Percentiles rank a stretch among this genome's conserved stretches.
Conservation (phyloP, 345 rosid species). For the Abelmoschus esculentus region DNA sequence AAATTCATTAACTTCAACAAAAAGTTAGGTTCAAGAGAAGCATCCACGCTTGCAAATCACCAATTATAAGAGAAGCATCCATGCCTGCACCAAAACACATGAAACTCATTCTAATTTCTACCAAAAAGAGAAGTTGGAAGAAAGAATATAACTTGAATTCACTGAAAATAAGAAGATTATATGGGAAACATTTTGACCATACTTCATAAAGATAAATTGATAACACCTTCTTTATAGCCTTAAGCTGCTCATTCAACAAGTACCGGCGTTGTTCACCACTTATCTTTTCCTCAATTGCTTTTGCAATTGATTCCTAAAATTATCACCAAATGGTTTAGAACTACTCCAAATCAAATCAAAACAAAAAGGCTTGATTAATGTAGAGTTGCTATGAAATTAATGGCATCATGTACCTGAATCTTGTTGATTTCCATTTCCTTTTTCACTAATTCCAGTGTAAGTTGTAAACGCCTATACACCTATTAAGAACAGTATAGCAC, state of each 20-base stretch:
- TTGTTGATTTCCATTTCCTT: constrained; percentile 96
- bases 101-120: constrained; percentile 13
- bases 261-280: constrained; percentile 98
- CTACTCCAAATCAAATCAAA: constrained; percentile 11
- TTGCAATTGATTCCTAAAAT: constrained; percentile 82
- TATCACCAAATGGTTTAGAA: constrained; percentile 9
- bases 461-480: constrained; percentile 86
- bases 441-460: constrained; percentile 80
- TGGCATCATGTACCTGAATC: constrained; percentile 60
- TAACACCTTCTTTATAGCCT: constrained; percentile 94
- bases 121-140: background rate
- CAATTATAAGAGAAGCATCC: background rate
- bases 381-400: background rate
- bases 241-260: constrained; percentile 95
- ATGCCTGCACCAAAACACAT: constrained; percentile 39
- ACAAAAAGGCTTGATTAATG: background rate
- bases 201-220: background rate
- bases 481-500: constrained; percentile 19
- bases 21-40: background rate
- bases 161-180: background rate
- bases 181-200: background rate
- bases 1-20: background rate
- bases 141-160: background rate
- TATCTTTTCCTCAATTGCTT: constrained; percentile 97
- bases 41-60: constrained; percentile 1